Percentiles rank a stretch among this genome's conserved stretches.
phyloP scores from a whole-genome alignment of 495 filamentous ascomycete genomes.

The Physcia stellaris region DNA sequence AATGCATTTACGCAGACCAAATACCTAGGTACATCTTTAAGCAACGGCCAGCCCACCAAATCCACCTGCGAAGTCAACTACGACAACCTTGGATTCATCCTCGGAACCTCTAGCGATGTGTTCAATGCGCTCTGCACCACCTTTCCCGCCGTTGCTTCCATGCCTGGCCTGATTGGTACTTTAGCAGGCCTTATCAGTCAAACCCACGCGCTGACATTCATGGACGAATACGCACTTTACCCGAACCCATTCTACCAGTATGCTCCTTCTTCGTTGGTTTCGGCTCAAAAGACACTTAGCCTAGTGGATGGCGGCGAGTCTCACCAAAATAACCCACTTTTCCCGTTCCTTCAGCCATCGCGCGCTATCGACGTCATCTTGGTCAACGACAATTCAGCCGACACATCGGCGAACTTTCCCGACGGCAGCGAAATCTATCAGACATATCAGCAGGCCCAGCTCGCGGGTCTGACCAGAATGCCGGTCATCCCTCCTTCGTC shows the following conservation, averaged over 20 bases:
- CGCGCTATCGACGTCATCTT: conserved; percentile 28
- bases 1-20: conserved; percentile 27
- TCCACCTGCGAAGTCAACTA: conserved; percentile 27
- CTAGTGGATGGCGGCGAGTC: conserved; percentile 31
- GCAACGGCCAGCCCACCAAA: conserved; percentile 17
- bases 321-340: conserved; percentile 32
- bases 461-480: conserved; percentile 21
- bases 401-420: conserved; percentile 26
- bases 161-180: conserved; percentile 4
- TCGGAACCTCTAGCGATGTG: conserved; percentile 27
- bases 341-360: conserved; percentile 28
- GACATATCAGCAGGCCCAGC: conserved; percentile 25
- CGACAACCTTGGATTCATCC: conserved; percentile 37
- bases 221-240: conserved; percentile 24
- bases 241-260: conserved; percentile 33
- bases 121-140: conserved; percentile 24
- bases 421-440: conserved; percentile 27
- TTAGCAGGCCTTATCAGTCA: conserved; percentile 13
- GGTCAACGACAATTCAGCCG: conserved; percentile 32
- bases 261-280: conserved; percentile 16
- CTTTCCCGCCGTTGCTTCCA: conserved; percentile 6
- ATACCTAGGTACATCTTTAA: conserved; percentile 30
- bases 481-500: conserved; percentile 25
- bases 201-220: conserved; percentile 11
- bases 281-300: conserved; percentile 18